Evolutionary conservation across 2,329 filamentous ascomycete genomes (phyloP), one percentile per base, ranked within the genome.

Genomic region (Grosmannia clavigera): DNA sequence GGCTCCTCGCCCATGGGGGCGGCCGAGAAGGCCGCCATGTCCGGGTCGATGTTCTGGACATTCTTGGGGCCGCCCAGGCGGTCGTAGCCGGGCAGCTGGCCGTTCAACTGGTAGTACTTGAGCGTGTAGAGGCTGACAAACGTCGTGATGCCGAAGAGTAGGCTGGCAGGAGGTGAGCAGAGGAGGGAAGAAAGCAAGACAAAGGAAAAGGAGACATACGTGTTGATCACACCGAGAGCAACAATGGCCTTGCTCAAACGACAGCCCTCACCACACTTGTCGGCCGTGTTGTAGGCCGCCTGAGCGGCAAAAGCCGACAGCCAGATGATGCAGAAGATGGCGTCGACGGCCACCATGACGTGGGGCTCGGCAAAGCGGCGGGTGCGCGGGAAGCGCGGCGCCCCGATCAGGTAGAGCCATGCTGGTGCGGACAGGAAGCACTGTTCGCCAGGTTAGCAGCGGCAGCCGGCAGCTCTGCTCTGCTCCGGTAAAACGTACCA

Each of bases 1-100:
- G 81, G 78, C 67, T 86, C 83, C 64, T 86, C 83, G 66, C 83
- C 82, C 67, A 84, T 80, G n/a, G 82, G 81, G 16, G 81, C 81
- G 71, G 83, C 84, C 60, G 82, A 85, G 72, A 87, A 87, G 62
- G 83, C 83, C 33, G 83, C 83, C 74, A 86, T 86, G 70, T 87
- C 83, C 0, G 84, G 84, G 68, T 86, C 84, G 65, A 85, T 85
- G 72, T 81, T 80, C 65, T 75, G 71, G 61, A 62, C 65, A 64
- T 51, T 53, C 54, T 31, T 25, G 12, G 70, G 71, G 62, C 68
- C 68, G 62, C 69, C 69, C 57, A 75, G 71, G 58, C 74, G 75
- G 66, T 83, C 81, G 69, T 84, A 84, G 61, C 83, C 83, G 2
- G 84, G 84, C 19, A 86, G 76, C 60, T 73, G 78, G 66, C 81